Evolutionary conservation across 2,329 filamentous ascomycete species (phyloP).

Genomic region (Myriosclerotinia duriaeana): DNA sequence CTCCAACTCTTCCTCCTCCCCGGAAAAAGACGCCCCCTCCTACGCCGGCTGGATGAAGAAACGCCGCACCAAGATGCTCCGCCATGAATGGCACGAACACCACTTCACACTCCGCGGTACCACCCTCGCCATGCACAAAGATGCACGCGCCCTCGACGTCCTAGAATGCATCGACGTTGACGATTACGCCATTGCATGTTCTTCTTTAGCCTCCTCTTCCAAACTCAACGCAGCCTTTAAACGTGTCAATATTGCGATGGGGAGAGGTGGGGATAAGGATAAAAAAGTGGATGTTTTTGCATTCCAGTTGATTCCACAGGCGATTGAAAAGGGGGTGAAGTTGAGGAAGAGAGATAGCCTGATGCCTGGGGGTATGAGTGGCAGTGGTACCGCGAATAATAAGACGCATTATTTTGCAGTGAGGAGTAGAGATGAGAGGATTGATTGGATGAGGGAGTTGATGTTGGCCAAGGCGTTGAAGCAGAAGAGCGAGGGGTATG

Average conservation of each 20-base stretch:
- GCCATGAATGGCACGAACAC: slow-evolving; percentile 90
- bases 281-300: slow-evolving; percentile 67
- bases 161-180: slow-evolving; percentile 84
- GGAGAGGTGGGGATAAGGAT: slow-evolving; percentile 49
- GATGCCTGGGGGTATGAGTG: slow-evolving; percentile 25
- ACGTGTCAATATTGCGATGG: slow-evolving; percentile 62
- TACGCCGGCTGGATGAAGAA: slow-evolving; percentile 93
- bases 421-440: slow-evolving; percentile 79
- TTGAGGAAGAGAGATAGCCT: slow-evolving; percentile 47
- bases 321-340: slow-evolving; percentile 48
- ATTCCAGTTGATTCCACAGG: slow-evolving; percentile 76
- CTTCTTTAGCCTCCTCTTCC: slow-evolving; percentile 65
- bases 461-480: slow-evolving; percentile 87
- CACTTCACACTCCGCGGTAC: slow-evolving; percentile 84
- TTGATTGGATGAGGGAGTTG: slow-evolving; percentile 95
- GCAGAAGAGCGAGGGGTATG: slow-evolving; percentile 80
- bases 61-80: slow-evolving; percentile 82
- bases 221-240: slow-evolving; percentile 89
- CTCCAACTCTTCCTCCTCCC: slow-evolving; percentile 31
- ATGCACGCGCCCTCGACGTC: slow-evolving; percentile 52
- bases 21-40: slow-evolving; percentile 52
- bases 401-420: slow-evolving; percentile 97
- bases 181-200: slow-evolving; percentile 85
- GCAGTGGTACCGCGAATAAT: slow-evolving; percentile 46
- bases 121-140: slow-evolving; percentile 73